These are phyloP conservation scores for Saitozyma sp. DNA, from an alignment of 768 basidiomycete species.

Conservation along the genomic window DNA sequence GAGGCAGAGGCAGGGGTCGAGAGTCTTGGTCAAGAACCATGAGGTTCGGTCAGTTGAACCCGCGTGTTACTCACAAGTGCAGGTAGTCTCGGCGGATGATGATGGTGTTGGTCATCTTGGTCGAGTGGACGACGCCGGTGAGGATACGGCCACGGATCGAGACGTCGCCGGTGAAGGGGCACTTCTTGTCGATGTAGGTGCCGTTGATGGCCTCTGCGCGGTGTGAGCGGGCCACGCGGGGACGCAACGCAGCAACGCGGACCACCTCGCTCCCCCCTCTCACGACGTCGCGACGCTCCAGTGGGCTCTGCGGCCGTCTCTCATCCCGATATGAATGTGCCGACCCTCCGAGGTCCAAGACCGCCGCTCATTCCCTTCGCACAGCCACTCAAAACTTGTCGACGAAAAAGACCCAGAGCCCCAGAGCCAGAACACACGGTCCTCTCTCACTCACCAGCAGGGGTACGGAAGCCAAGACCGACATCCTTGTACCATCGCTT, in stretches of 20 bases:
- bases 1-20: neutral
- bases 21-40: neutral
- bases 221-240: constrained; percentile 6
- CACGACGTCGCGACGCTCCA: neutral
- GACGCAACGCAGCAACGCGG: neutral
- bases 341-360: no score
- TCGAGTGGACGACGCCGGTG: constrained; percentile 94
- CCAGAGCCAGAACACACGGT: no score
- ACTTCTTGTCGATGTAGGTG: constrained; percentile 99
- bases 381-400: no score
- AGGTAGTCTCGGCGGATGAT: constrained; percentile 74
- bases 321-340: no score
- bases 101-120: constrained; percentile 99
- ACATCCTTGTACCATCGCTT: constrained; percentile 99
- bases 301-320: no score
- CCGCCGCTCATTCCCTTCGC: no score
- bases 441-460: constrained; percentile 55
- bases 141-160: constrained; percentile 99
- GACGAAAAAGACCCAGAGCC: no score
- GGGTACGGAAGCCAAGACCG: constrained; percentile 95
- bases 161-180: constrained; percentile 94
- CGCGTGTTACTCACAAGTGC: constrained; percentile 38
- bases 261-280: neutral
- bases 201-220: constrained; percentile 81
- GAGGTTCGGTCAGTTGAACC: neutral